A percentile compares a stretch with the other conserved stretches of the same genome.
Evolutionary conservation across 768 basidiomycete genomes (phyloP).

Genomic region (Dendrothele bispora): DNA sequence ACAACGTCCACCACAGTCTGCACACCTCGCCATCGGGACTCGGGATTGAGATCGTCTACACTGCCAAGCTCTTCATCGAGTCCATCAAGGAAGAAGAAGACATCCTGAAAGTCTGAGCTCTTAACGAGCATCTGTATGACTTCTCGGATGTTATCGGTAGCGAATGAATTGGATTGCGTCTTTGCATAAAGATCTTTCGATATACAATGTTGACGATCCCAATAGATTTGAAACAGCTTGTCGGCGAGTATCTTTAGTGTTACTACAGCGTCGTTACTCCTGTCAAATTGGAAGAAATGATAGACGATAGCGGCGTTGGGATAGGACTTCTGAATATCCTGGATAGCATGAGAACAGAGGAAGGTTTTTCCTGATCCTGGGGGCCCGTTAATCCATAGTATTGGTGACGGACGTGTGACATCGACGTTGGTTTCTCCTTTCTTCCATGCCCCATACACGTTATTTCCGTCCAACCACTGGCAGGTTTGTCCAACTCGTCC

Average conservation of each 20-base stretch:
- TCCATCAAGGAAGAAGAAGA: conserved; percentile 26
- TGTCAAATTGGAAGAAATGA: conserved; percentile 20
- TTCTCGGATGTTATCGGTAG: conserved; percentile 12
- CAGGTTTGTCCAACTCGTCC: conserved; percentile 8
- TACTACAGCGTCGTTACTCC: conserved; percentile 6
- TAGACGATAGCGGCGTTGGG: conserved; percentile 11
- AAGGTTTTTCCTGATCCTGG: conserved; percentile 21
- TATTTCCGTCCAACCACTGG: conserved; percentile 11
- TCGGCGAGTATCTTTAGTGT: conserved; percentile 17
- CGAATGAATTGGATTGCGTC: conserved; percentile 6
- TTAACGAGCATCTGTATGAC: conserved; percentile 16
- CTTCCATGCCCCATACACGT: conserved; percentile 3
- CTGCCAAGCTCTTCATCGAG: conserved; percentile 23
- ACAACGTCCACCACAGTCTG: conserved; percentile 14
- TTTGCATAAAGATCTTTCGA: conserved; percentile 9
- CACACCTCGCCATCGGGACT: conserved; percentile 16
- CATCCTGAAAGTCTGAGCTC: conserved; percentile 4
- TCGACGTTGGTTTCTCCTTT: background rate
- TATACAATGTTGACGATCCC: background rate
- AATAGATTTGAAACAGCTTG: conserved; percentile 15
- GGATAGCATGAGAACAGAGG: conserved; percentile 18
- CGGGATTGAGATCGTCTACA: background rate
- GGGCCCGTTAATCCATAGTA: conserved; percentile 19
- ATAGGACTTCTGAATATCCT: background rate
- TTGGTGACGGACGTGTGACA: background rate